Evolutionary conservation across 441 rosid species (phyloP).

Genomic region (Rhodomyrtus psidioides): DNA sequence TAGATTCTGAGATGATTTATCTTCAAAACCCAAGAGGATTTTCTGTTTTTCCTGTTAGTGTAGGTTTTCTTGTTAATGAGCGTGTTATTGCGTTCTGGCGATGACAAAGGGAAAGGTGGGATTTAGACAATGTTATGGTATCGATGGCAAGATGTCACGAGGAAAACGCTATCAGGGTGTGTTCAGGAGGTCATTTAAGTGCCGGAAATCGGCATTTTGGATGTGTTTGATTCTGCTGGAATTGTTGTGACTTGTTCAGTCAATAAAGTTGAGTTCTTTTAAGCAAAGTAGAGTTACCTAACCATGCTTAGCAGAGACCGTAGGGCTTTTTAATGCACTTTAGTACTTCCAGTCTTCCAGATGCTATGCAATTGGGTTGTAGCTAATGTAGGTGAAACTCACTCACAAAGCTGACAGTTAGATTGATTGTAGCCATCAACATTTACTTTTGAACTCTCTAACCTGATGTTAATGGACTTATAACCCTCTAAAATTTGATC

Average conservation of each 20-base stretch:
- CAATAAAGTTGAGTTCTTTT: background rate
- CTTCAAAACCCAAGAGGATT: background rate
- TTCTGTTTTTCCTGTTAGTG: background rate
- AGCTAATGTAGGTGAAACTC: background rate
- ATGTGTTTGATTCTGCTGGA: background rate
- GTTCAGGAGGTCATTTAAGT: background rate
- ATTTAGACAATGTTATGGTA: background rate
- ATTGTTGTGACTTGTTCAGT: background rate
- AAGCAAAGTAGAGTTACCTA: background rate
- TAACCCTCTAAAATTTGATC: background rate
- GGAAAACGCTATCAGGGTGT: background rate
- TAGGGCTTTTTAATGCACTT: background rate
- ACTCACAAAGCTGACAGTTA: background rate
- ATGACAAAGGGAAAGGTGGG: background rate
- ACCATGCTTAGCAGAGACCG: background rate
- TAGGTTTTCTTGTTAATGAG: background rate
- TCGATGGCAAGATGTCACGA: background rate
- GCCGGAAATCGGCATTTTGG: background rate
- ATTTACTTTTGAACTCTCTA: background rate
- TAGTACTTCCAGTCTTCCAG: background rate
- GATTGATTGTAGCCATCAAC: background rate
- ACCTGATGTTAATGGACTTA: background rate
- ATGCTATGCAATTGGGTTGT: background rate
- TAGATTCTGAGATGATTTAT: background rate
- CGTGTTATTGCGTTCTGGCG: background rate